Conservation (phyloP, 2,329 filamentous ascomycete species). For the Alternaria brassicae region DNA sequence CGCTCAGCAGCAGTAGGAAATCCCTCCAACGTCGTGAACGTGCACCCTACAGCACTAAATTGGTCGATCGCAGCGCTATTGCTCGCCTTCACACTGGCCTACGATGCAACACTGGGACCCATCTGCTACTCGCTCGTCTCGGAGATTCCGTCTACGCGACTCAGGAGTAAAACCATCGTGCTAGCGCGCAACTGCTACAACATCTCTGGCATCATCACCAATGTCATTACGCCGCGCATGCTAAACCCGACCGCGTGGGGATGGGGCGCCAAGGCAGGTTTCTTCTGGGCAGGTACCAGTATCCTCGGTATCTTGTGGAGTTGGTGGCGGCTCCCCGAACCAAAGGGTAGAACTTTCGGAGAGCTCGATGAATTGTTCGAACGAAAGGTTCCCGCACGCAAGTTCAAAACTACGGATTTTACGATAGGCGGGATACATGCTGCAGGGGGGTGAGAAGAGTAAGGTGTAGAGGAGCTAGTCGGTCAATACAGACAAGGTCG, state of each 20-base stretch:
- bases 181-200: slow-evolving; percentile 78
- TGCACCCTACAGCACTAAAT: neutral
- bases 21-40: neutral
- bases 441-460: neutral
- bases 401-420: slow-evolving; percentile 14
- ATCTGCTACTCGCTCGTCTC: slow-evolving; percentile 73
- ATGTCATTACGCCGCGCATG: slow-evolving; percentile 73
- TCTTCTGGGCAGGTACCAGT: slow-evolving; percentile 82
- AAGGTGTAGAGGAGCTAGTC: neutral
- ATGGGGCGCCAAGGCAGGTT: slow-evolving; percentile 82
- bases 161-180: slow-evolving; percentile 88
- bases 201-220: slow-evolving; percentile 78
- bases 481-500: neutral
- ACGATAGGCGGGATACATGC: neutral
- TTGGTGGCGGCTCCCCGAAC: slow-evolving; percentile 79
- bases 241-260: slow-evolving; percentile 67
- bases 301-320: slow-evolving; percentile 77
- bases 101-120: slow-evolving; percentile 25
- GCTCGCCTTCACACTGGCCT: slow-evolving; percentile 19
- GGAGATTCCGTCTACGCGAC: slow-evolving; percentile 78
- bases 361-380: slow-evolving; percentile 86
- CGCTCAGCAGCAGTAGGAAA: neutral
- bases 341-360: slow-evolving; percentile 76
- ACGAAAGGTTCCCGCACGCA: slow-evolving; percentile 28
- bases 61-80: slow-evolving; percentile 18